Conservation (phyloP, 169 alveolate species). For the Eimeria sp. region DNA sequence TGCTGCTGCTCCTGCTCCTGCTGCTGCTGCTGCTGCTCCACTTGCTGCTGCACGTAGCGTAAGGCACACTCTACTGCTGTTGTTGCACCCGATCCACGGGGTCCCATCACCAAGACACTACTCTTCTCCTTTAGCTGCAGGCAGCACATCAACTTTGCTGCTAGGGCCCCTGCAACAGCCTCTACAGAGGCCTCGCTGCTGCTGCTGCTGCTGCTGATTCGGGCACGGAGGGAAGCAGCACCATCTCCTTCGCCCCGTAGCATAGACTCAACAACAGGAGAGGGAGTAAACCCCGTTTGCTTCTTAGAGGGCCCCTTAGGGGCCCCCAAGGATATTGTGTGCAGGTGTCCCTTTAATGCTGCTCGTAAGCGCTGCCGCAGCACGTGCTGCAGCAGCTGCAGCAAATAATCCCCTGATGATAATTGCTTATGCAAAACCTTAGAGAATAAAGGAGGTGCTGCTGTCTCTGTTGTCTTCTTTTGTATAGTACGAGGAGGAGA, state of each 20-base stretch:
- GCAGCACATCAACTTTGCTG: slow-evolving; percentile 69
- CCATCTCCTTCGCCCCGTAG: slow-evolving; percentile 17
- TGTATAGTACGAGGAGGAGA: too few species aligned
- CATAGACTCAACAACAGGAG: slow-evolving; percentile 4
- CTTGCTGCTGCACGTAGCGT: neutral
- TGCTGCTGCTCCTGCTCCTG: too few species aligned
- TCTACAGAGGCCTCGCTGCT: slow-evolving; percentile 60
- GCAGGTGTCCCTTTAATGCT: slow-evolving; percentile 46
- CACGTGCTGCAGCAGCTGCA: slow-evolving; percentile 45
- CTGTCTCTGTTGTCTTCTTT: too few species aligned
- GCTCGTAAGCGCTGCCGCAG: slow-evolving; percentile 60
- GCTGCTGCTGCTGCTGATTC: slow-evolving; percentile 31
- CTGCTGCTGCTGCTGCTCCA: slow-evolving; percentile 55
- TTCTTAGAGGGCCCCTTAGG: neutral
- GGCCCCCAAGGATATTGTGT: neutral
- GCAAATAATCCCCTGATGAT: neutral
- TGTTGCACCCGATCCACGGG: slow-evolving; percentile 74
- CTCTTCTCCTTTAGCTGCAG: slow-evolving; percentile 76
- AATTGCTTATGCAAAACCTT: slow-evolving; percentile 4
- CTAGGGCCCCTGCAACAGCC: slow-evolving; percentile 62
- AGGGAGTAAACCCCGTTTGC: slow-evolving; percentile 4
- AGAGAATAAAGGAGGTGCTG: neutral
- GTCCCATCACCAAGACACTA: slow-evolving; percentile 73
- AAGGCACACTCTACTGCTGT: slow-evolving; percentile 60
- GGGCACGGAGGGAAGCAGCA: slow-evolving; percentile 8